Conservation (phyloP, 1,284 basidiomycete species). For the Rhodotorula sp. region DNA sequence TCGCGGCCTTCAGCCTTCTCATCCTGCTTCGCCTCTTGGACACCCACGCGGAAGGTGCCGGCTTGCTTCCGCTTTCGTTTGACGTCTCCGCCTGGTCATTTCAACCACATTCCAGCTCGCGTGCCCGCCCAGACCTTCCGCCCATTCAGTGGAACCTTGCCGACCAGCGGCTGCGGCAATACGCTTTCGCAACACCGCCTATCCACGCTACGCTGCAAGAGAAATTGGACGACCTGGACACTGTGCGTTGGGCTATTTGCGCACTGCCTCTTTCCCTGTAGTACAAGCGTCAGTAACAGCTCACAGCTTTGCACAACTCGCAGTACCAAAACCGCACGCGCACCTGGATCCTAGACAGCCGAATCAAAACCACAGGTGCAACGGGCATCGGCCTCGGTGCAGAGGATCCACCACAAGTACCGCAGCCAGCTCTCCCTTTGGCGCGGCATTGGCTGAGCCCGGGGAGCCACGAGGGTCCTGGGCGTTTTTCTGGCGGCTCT, state of each 20-base stretch:
- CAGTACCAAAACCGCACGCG: slow-evolving; percentile 2
- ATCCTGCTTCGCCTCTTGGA: no score
- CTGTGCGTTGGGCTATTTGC: no score
- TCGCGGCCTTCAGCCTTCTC: no score
- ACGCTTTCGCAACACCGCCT: slow-evolving; percentile 17
- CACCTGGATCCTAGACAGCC: slow-evolving; percentile 7
- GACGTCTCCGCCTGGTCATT: no score
- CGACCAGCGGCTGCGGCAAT: slow-evolving; percentile 16
- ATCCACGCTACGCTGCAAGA: slow-evolving; percentile 13
- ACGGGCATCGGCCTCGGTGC: slow-evolving; percentile 29
- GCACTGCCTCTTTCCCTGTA: not conserved
- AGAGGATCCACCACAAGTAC: slow-evolving; percentile 20
- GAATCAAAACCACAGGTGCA: not conserved
- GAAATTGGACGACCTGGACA: slow-evolving; percentile 14
- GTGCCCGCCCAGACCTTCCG: no score
- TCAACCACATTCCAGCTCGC: no score
- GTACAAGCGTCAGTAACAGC: not conserved
- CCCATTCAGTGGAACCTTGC: no score
- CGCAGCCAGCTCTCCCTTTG: not conserved
- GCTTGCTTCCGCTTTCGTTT: no score
- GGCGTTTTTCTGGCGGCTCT: not conserved
- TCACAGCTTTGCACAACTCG: not conserved
- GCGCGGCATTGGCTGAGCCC: not conserved
- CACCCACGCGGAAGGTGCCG: no score
- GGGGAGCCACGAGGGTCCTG: slow-evolving; percentile 4